Percentiles rank a stretch among this genome's conserved stretches.
Conservation (phyloP, 148 eudicot genomes). For the Rhododendron molle region DNA sequence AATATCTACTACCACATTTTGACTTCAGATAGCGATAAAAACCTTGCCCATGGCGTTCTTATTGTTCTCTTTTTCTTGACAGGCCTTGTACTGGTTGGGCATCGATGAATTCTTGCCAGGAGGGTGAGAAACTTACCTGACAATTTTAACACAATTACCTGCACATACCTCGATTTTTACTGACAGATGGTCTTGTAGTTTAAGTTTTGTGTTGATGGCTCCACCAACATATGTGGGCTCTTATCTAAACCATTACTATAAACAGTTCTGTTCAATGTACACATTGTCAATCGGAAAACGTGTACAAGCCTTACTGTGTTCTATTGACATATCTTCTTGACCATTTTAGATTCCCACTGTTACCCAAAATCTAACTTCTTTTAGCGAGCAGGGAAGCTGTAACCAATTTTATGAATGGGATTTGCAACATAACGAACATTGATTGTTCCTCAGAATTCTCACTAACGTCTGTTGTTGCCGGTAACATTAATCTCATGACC, state of each 20-base stretch:
- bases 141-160: background rate
- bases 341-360: background rate
- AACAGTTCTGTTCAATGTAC: background rate
- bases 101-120: constrained; percentile 34
- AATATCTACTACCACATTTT: background rate
- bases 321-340: background rate
- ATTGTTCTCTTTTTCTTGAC: background rate
- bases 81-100: constrained; percentile 42
- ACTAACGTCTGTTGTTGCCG: constrained; percentile 25
- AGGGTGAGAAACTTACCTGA: constrained; percentile 31
- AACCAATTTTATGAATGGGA: constrained; percentile 19
- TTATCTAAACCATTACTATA: too few species aligned
- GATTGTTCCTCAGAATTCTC: constrained; percentile 17
- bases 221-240: too few species aligned
- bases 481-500: constrained; percentile 15
- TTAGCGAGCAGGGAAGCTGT: constrained; percentile 26
- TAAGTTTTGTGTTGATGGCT: too few species aligned
- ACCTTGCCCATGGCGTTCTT: background rate
- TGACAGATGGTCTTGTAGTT: too few species aligned
- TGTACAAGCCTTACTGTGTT: background rate
- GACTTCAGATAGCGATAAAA: background rate
- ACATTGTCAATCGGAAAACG: background rate
- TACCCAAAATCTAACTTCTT: background rate
- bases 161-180: background rate
- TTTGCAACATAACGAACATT: constrained; percentile 19